Evolutionary conservation across 345 rosid genomes (phyloP), one percentile per base, ranked within the genome.

Genomic region (Eucalyptus polybractea): DNA sequence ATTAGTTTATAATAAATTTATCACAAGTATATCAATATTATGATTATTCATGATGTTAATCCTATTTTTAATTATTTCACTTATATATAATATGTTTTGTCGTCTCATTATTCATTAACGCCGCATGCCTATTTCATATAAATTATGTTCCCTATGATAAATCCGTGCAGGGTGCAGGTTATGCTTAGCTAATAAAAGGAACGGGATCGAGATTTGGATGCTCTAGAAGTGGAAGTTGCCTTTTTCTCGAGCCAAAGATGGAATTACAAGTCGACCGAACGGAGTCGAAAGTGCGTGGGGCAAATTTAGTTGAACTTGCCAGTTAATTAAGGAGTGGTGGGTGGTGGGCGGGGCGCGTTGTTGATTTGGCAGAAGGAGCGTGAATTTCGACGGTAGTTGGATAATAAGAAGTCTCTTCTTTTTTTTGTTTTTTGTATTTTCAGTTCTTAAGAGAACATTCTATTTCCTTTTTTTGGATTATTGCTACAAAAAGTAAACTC

Each of bases 381-480:
- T 40, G 83, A 21, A 10, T 37, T 40, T 10, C 29, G 47, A 10
- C 5, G 47, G 83, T 76, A 21, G 83, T 40, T 76, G 83, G 5
- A 19, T 76, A 37, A 40, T 21, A 37, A 37, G 24, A 17, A 21
- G 29, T 56, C 13, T 56, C 29, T 10, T 22, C 1, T 22, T 19
- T 22, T 3, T 5, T 17, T 5, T 2, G 2, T 3, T 1, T 10
- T 37, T 19, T 5, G 0, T 72, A 8, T 33, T 69, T 17, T 17
- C 42, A 17, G 24, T 69, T 33, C 37, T 9, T 8, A 9, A 69
- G 44, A 69, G 44, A 19, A 16, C 24, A 10, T 69, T 76, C 25
- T 19, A 76, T 21, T 21, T 72, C 27, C 27, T 37, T 19, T 72
- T 37, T 37, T 72, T 37, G 81, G 83, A 40, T 37, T 72, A 72